Conservation (phyloP, 2,329 filamentous ascomycete species). For the Knoxdaviesia capensis region DNA sequence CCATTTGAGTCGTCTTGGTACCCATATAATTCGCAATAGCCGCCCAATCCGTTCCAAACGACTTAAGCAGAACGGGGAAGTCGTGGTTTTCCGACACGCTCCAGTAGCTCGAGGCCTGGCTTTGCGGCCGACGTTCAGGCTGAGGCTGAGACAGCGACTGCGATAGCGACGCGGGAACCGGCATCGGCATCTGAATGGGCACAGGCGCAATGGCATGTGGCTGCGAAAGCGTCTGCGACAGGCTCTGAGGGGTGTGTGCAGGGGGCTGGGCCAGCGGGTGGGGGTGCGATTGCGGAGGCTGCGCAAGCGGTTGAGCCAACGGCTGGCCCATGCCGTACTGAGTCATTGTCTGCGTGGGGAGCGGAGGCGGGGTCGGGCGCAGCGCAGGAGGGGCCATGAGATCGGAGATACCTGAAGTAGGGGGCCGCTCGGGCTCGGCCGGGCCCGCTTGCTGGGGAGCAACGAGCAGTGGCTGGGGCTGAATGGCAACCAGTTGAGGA, state of each 20-base stretch:
- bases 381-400: too few species aligned
- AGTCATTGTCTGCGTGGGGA: too few species aligned
- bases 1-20: constrained; percentile 75
- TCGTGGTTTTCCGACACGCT: constrained; percentile 65
- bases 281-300: constrained; percentile 8
- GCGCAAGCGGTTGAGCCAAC: not conserved
- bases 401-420: too few species aligned
- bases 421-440: too few species aligned
- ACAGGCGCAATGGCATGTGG: not conserved
- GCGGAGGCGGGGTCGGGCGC: too few species aligned
- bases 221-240: constrained; percentile 26
- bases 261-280: constrained; percentile 33
- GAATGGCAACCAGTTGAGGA: too few species aligned
- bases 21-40: constrained; percentile 62
- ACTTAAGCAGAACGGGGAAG: constrained; percentile 49
- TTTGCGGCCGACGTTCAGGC: constrained; percentile 28
- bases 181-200: too few species aligned
- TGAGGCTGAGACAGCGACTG: constrained; percentile 13
- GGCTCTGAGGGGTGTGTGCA: constrained; percentile 22
- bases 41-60: constrained; percentile 64
- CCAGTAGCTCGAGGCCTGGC: constrained; percentile 65
- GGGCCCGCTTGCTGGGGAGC: too few species aligned
- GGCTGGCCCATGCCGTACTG: too few species aligned
- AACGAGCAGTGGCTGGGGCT: too few species aligned
- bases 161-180: too few species aligned